Evolutionary conservation across 441 rosid genomes (phyloP), one percentile per base, ranked within the genome.

Genomic region (Metrosideros polymorpha): DNA sequence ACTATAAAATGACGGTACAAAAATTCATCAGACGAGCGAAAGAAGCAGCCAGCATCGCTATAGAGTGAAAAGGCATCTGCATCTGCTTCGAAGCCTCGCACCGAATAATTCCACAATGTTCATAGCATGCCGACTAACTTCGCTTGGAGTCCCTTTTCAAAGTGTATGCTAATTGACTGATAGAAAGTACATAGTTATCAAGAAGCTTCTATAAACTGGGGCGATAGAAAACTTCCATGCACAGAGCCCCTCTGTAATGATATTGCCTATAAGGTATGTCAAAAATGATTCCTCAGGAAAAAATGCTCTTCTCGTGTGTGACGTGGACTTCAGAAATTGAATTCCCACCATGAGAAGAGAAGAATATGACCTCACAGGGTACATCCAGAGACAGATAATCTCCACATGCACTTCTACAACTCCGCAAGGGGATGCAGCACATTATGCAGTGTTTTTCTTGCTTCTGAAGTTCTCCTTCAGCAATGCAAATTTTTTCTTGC

Each of bases 401-500:
- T 59, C 71, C 71, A 59, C 24, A 7, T 29, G 71, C 79, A 12
- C 79, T 71, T 39, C 17, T 39, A 71, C 54, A 18, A 19, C 55
- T 52, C 83, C 5, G 39, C 51, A 52, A 25, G 56, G 32, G n/a
- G 39, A 30, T 52, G 45, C 32, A 54, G 51, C 83, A 84, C 39
- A 52, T 90, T 91, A 97, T 59, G 82, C 92, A 10, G 89, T 86
- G 29, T 45, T 91, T 90, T 95, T 96, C 95, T 98, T 95, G 95
- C 75, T 98, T 90, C 98, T 93, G 82, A 96, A 94, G 89, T 83
- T 92, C 90, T 96, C 99, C 92, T 94, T 98, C 83, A 98, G 93
- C 89, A 84, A 87, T 47, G 98, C 91, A 88, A 96, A 94, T 85
- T 98, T 95, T 90, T 95, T 98, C 98, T 93, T 96, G 95, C 99